Evolutionary conservation across 2,329 filamentous ascomycete species (phyloP).

Genomic region (Colletotrichum navitas): DNA sequence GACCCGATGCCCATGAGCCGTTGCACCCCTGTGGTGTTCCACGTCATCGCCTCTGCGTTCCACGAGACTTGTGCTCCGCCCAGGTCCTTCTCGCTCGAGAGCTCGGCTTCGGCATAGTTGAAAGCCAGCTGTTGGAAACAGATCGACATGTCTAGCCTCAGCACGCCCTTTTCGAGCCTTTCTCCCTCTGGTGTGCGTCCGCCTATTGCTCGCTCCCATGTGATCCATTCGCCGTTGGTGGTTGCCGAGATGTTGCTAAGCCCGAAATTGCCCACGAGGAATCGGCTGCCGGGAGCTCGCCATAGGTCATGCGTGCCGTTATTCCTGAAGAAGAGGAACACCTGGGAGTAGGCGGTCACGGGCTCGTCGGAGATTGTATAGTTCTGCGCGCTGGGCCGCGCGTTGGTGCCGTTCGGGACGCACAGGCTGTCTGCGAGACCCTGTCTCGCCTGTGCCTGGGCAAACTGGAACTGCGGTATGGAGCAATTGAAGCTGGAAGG

Average conservation of each 20-base stretch:
- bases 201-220: not conserved
- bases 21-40: constrained; percentile 38
- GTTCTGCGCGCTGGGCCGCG: constrained; percentile 16
- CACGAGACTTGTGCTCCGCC: constrained; percentile 36
- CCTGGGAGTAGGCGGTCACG: constrained; percentile 1
- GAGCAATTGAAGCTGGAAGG: constrained; percentile 17
- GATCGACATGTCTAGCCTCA: constrained; percentile 39
- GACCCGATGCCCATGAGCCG: constrained; percentile 40
- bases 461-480: constrained; percentile 10
- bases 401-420: constrained; percentile 5
- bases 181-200: constrained; percentile 3
- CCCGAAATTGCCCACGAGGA: not conserved
- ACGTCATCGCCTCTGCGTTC: constrained; percentile 32
- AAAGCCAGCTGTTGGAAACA: constrained; percentile 42
- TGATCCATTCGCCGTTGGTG: constrained; percentile 16
- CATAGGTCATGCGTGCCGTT: constrained; percentile 13
- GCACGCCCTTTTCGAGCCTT: constrained; percentile 24
- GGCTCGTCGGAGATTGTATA: constrained; percentile 1
- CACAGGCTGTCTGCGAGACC: constrained; percentile 8
- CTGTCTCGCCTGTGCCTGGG: constrained; percentile 1
- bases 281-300: not conserved
- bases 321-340: constrained; percentile 9
- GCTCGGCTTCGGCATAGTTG: constrained; percentile 42
- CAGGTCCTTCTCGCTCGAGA: constrained; percentile 42
- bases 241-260: not conserved